Evolutionary conservation across 148 eudicot species (phyloP), one percentile per base, ranked within the genome.

Genomic region (Suaeda aralocaspica): DNA sequence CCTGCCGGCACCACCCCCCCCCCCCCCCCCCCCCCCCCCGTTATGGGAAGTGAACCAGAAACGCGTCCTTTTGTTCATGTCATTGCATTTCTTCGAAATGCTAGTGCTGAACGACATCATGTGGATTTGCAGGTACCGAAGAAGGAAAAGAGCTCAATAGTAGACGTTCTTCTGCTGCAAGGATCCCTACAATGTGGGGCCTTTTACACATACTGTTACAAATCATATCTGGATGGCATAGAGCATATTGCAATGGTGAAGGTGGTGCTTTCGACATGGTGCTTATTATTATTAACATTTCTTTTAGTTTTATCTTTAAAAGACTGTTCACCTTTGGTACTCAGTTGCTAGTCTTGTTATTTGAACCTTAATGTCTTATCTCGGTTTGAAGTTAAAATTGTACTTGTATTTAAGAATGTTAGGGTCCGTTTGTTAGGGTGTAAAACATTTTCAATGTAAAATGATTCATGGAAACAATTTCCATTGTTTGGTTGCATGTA

Each of bases 171-270:
- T 84, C 98, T 53, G 89, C 89, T 64, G 93, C 96, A 69, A 79
- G 85, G 71, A 80, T 89, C 76, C 98, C 93, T 62, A 89, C 98
- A 66, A 83, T 63, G 78, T 89, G 98, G 96, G 98, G 11, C 96
- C 93, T 55, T 92, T 89, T 72, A 78, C 76, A 24, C 97, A 62
- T 82, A 86, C 71, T 89, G 97, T 71, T 92, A 87, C 65, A 77
- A 82, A 60, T 92, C 97, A n/a, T 60, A 84, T 70, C 71, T 92
- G 70, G 97, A 92, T 71, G 96, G 92, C 53, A 92, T 92, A 30
- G 96, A 92, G 80, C 97, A 92, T 72, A 89, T 92, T 59, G 97
- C 96, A 1, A 87, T 92, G 96, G 97, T 92, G 70, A 89, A 92
- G 89, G 97, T 92, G 77, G 85, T 50, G 48, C 49, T 72, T 61